Evolutionary conservation across 805 yeast genomes (phyloP), one percentile per base, ranked within the genome.

Genomic region (Blastobotrys peoriensis): DNA sequence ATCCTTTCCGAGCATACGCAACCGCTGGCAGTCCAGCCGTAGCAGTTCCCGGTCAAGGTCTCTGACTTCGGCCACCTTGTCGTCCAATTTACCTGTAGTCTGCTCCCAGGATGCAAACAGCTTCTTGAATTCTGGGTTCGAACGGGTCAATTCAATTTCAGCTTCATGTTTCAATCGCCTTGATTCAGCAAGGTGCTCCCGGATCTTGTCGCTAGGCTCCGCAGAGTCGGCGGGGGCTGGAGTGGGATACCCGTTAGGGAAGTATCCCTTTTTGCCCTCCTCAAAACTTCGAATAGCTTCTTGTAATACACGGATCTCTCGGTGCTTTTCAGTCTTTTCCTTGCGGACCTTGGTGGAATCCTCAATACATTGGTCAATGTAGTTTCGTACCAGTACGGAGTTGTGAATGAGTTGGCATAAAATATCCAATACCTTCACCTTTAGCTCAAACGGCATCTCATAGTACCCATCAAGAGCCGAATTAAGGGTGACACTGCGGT

Each of bases 1-100:
- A 62, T 93, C 98, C 47, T 79, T 74, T 2, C 98, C 98, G 21
- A 93, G 66, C 23, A 78, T 70, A 44, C 76, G 75, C 39, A 88
- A 72, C 46, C 98, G 67, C 59, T 87, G 96, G 48, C 82, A 72
- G 56, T 89, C 96, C 15, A 61, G 51, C 8, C 49, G 50, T 3
- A 61, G 50, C 19, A 93, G 66, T 46, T 76, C 70, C 48, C 68
- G 72, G 54, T 86, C 95, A 15, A 79, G 64, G 30, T 70, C 69
- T 34, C 68, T 67, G 58, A 77, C 79, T 38, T 73, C 70, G 3
- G 60, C 58, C 44, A 76, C 72, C 22, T 76, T 58, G 30, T 70
- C 73, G 34, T 75, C 76, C 17, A 76, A 67, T 30, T 9, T 33
- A 37, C 3, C 23, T 41, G 36, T 34, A 9, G 40, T 10, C 21